Percentiles rank a stretch among this genome's conserved stretches.
These are phyloP conservation scores for Coemansia sp. DNA, from an alignment of 192 early-diverging fungal genomes.

Conservation along the genomic window DNA sequence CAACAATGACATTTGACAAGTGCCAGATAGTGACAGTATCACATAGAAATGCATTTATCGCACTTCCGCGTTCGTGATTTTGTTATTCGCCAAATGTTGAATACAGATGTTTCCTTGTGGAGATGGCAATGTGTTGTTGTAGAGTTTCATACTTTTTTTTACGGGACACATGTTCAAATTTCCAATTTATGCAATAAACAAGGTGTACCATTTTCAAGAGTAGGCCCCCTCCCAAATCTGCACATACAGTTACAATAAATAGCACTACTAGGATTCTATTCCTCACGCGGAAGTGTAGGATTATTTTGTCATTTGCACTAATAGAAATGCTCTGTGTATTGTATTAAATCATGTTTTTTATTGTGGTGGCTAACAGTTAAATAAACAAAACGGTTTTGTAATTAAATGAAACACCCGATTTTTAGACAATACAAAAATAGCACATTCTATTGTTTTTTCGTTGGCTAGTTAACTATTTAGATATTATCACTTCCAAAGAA, in stretches of 20 bases:
- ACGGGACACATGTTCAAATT: background rate
- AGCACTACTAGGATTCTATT: background rate
- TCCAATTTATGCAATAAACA: background rate
- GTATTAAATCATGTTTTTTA: too few species aligned
- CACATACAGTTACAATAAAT: background rate
- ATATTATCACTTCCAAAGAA: too few species aligned
- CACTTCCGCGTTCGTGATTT: background rate
- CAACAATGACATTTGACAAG: background rate
- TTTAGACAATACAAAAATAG: too few species aligned
- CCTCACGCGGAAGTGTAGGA: background rate
- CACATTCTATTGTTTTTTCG: too few species aligned
- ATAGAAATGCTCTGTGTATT: too few species aligned
- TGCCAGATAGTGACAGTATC: background rate
- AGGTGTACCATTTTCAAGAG: background rate
- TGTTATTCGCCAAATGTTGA: background rate
- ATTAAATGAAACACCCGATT: too few species aligned
- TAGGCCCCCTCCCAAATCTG: background rate
- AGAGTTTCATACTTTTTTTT: background rate
- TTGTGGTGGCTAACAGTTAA: too few species aligned
- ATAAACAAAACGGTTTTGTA: too few species aligned
- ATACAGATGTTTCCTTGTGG: background rate
- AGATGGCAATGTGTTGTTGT: background rate
- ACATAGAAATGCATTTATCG: background rate
- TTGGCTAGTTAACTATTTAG: too few species aligned
- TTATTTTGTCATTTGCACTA: too few species aligned